Evolutionary conservation across 2,329 filamentous ascomycete species (phyloP), one percentile per base, ranked within the genome.

Genomic region (Xylariales sp.): DNA sequence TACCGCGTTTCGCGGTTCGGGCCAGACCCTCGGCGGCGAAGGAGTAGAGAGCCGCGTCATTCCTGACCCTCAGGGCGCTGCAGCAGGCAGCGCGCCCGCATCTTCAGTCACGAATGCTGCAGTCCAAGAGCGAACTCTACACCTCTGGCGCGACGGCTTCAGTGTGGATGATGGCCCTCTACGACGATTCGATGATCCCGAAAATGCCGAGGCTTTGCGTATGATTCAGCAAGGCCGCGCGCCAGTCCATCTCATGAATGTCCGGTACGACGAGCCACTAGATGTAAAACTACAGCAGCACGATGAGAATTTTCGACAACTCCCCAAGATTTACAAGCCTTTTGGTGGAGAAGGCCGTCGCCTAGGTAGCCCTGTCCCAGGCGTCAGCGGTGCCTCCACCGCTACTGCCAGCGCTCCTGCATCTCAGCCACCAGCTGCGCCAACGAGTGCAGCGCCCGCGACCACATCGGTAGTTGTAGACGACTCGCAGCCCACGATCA

Each of bases 111-210:
- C 51, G 37, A 61, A 57, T 13, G 63, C 61, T 8, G 66, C 73
- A 23, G 72, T 76, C 5, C 78, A 85, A 43, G 78, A 79, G 35
- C 81, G 86, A 35, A 75, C 79, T 10, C 70, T 94, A 37, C 87
- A 91, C 53, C 72, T 93, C 30, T 94, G 88, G 88, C 74, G 76
- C 29, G 83, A 94, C 55, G 88, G 88, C 12, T 91, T 93, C 65
- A 91, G 85, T 47, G 81, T 94, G 43, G 87, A 90, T 42, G 85
- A 93, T 52, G 88, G 88, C 19, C 76, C 81, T 32, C 76, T 93
- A 25, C 81, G 77, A 56, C 79, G 85, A 40, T 91, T 87, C 54
- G 84, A 90, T 52, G 86, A 93, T 57, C 85, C 86, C 0, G 74
- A 73, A 20, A 89, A 91, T 56, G 77, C 81, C 20, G 70, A 73